Base-by-base conservation (phyloP, 371 early-diverging fungal genomes). In the Rhizopus sp. region DNA sequence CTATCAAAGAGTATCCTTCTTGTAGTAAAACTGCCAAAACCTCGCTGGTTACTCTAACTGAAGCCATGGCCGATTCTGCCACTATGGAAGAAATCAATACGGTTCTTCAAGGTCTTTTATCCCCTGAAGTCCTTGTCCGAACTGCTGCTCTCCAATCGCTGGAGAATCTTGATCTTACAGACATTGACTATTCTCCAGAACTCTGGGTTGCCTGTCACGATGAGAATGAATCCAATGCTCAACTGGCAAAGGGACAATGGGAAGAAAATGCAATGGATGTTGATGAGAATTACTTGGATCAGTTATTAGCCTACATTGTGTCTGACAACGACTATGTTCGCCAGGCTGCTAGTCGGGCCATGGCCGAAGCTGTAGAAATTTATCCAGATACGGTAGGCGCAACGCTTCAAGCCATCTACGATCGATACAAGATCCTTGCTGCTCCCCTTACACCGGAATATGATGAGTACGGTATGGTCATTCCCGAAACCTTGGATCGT, bases 381-480 rank as follows among this genome's bases (percentile, higher is more conserved):
- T 81, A 82, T 30, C 84, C 79, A 5, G 80, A 81, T 15, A 72
- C 81, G 9, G 69, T 78, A 9, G 50, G 63, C 30, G 73, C 73
- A 13, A 78, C 81, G 0, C 64, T 89, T 45, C 66, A 62, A 13
- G 56, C 77, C 7, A 76, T 89, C 31, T 89, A 83, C 64, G 56
- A 52, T 7, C 57, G 71, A 7, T 90, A 88, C 64, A 72, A 70
- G 38, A 75, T 83, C 51, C 72, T 88, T 83, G 85, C 88, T 41
- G 78, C 82, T 37, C 78, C 91, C n/a, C 82, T 94, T 10, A 87
- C 86, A 29, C 96, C 96, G 4, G 91, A 95, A 66, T 93, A 90
- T 56, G 96, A 98, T 69, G 87, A 87, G 42, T 94, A 83, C 58
- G 97, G 96, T 45, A 88, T 98, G 70, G 82, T 95, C 0, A 93